A percentile compares a stretch with the other conserved stretches of the same genome.
Conservation (phyloP, 164 flowering plant genomes). For the Akebia trifoliata region DNA sequence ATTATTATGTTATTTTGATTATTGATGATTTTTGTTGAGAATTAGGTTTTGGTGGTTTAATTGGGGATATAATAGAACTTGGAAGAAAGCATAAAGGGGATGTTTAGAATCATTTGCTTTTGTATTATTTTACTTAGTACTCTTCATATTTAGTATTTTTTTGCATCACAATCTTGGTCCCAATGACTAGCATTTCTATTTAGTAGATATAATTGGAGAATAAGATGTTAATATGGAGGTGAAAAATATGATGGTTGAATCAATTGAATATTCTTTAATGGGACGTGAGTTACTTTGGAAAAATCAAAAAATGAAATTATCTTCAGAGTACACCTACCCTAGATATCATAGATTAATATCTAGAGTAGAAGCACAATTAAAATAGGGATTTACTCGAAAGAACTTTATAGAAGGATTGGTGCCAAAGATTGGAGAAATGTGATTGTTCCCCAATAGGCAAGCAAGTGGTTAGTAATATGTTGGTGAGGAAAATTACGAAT, state of each 20-base stretch:
- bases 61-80: background rate
- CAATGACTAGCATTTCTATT: too few relatives aligned
- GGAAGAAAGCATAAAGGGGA: background rate
- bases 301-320: background rate
- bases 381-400: too few relatives aligned
- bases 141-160: too few relatives aligned
- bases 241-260: background rate
- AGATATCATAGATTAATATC: background rate
- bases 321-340: background rate
- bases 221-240: too few relatives aligned
- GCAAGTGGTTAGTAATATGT: too few relatives aligned
- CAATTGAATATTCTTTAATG: background rate
- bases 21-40: too few relatives aligned
- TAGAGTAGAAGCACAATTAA: background rate
- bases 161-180: too few relatives aligned
- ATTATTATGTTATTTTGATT: background rate
- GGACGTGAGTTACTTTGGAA: background rate
- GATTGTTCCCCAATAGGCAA: too few relatives aligned
- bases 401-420: too few relatives aligned
- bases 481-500: too few relatives aligned
- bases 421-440: too few relatives aligned
- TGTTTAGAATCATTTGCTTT: background rate
- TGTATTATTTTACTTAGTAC: background rate
- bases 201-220: too few relatives aligned
- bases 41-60: background rate